Percentiles rank a stretch among this genome's conserved stretches.
These are phyloP conservation scores for Trichosporon ovoides DNA, from an alignment of 1,284 basidiomycete species.

Conservation along the genomic window DNA sequence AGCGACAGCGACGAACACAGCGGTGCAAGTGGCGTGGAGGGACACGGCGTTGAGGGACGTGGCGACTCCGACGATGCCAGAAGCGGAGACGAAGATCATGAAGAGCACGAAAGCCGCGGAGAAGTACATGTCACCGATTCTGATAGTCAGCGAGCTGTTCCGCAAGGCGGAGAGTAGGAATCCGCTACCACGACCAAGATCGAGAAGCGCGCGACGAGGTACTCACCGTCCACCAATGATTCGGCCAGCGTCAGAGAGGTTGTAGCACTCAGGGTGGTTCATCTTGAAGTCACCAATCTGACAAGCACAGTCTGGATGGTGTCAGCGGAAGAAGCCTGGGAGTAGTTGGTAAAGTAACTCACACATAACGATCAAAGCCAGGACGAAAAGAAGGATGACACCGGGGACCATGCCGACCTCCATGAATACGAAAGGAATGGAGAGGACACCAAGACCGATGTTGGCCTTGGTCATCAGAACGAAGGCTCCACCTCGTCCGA, in stretches of 20 bases:
- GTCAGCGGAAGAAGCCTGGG: not conserved
- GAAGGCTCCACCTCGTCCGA: conserved; percentile 20
- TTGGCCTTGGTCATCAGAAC: conserved; percentile 34
- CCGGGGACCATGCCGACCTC: conserved; percentile 37
- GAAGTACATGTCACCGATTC: conserved; percentile 17
- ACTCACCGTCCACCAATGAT: conserved; percentile 27
- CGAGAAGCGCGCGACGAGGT: too few species aligned
- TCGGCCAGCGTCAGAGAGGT: conserved; percentile 30
- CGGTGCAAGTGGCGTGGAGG: conserved; percentile 44
- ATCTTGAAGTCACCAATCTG: conserved; percentile 27
- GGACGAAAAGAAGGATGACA: conserved; percentile 28
- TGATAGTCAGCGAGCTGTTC: not conserved
- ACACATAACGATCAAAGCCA: conserved; percentile 36
- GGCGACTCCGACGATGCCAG: conserved; percentile 35
- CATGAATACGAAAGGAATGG: conserved; percentile 34
- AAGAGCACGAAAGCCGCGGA: conserved; percentile 20
- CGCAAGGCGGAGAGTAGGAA: not conserved
- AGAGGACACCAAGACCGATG: conserved; percentile 39
- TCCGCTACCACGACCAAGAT: too few species aligned
- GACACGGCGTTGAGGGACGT: conserved; percentile 48
- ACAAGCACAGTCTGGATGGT: conserved; percentile 11
- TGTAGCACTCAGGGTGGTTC: conserved; percentile 25
- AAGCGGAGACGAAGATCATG: conserved; percentile 28
- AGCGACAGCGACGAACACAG: conserved; percentile 40
- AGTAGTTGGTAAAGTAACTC: conserved; percentile 13